phyloP scores from a whole-genome alignment of 2,329 filamentous ascomycete species.

The Pseudogymnoascus sp. region DNA sequence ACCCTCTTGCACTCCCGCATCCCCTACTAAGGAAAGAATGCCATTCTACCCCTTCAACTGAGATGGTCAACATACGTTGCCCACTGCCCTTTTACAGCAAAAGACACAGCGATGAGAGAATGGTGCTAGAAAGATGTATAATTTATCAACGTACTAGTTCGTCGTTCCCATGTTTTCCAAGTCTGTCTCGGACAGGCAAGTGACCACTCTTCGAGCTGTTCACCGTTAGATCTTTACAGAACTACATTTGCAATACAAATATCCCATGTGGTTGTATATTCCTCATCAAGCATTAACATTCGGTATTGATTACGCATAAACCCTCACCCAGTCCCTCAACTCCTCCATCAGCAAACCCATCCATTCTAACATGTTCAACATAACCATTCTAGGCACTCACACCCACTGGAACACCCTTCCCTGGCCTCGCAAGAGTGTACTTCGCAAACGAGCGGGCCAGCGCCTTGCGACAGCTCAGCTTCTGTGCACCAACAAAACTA shows the following conservation, averaged over 20 bases:
- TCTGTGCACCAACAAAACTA: conserved; percentile 91
- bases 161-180: not conserved
- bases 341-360: not conserved
- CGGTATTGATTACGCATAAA: not conserved
- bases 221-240: not conserved
- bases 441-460: conserved; percentile 92
- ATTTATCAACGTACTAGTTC: not conserved
- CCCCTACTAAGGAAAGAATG: not conserved
- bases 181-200: not conserved
- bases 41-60: not conserved
- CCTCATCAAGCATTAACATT: conserved; percentile 7
- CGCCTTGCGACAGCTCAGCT: conserved; percentile 96
- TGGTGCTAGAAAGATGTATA: not conserved
- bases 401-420: not conserved
- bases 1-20: no score
- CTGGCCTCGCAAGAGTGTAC: conserved; percentile 53
- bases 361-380: not conserved
- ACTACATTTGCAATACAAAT: not conserved
- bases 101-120: not conserved
- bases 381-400: not conserved
- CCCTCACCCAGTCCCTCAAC: not conserved
- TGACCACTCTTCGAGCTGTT: not conserved
- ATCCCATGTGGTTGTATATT: not conserved
- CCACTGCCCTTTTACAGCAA: not conserved
- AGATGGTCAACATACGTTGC: not conserved